phyloP scores from a whole-genome alignment of 768 basidiomycete genomes.

The Hericium rajendrae region DNA sequence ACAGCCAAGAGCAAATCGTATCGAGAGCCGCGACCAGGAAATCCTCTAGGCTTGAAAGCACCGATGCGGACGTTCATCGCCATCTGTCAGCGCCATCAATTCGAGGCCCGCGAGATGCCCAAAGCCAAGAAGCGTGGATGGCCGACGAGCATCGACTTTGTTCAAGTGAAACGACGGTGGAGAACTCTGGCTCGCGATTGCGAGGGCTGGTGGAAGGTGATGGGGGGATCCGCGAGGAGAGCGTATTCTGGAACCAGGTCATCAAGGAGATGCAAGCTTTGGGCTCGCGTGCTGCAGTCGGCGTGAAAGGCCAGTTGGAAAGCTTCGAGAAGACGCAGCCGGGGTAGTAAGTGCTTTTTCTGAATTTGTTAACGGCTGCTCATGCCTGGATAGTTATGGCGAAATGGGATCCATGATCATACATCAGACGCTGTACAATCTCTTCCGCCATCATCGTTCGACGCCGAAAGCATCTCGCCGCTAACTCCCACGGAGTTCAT shows the following conservation, averaged over 20 bases:
- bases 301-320: constrained; percentile 65
- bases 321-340: constrained; percentile 79
- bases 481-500: constrained; percentile 71
- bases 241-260: constrained; percentile 63
- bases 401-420: constrained; percentile 79
- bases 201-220: constrained; percentile 38
- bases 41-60: constrained; percentile 53
- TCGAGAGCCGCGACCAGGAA: constrained; percentile 55
- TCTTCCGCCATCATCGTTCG: constrained; percentile 55
- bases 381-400: constrained; percentile 53
- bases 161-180: constrained; percentile 43
- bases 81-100: constrained; percentile 71
- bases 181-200: constrained; percentile 37
- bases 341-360: constrained; percentile 63
- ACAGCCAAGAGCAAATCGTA: constrained; percentile 43
- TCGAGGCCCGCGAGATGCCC: constrained; percentile 66
- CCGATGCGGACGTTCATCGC: constrained; percentile 44
- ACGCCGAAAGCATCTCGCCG: constrained; percentile 45
- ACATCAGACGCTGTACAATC: constrained; percentile 60
- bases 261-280: constrained; percentile 52
- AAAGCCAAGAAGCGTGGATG: constrained; percentile 63
- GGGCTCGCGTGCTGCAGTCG: constrained; percentile 55
- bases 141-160: constrained; percentile 68
- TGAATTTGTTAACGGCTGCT: not conserved
- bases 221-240: constrained; percentile 27